phyloP scores from a whole-genome alignment of 148 eudicot species.

The Camellia lanceoleosa region DNA sequence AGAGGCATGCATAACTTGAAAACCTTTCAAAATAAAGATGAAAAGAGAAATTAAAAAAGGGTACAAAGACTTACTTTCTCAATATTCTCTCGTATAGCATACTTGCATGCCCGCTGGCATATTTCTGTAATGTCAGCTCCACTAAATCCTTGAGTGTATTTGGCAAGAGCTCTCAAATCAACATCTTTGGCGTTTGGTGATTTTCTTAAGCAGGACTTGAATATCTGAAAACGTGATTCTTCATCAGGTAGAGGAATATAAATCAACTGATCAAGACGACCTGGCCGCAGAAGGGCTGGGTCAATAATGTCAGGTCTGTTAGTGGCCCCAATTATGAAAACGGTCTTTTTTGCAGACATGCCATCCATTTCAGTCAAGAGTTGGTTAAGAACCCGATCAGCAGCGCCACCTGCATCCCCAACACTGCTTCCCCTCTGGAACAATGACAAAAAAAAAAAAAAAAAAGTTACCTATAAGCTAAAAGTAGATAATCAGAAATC shows the following conservation, averaged over 20 bases:
- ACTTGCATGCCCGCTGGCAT: conserved; percentile 54
- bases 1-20: not conserved
- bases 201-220: conserved; percentile 49
- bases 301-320: conserved; percentile 59
- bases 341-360: conserved; percentile 52
- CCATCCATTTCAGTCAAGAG: conserved; percentile 60
- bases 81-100: conserved; percentile 53
- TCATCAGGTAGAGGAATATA: conserved; percentile 63
- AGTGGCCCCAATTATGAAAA: conserved; percentile 51
- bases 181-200: conserved; percentile 50
- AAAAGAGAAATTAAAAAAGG: not conserved
- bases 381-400: conserved; percentile 51
- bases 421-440: conserved; percentile 46
- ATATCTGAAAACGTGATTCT: conserved; percentile 46
- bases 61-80: conserved; percentile 39
- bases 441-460: not conserved
- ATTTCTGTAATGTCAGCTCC: conserved; percentile 50
- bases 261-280: conserved; percentile 55
- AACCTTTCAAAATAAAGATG: not conserved
- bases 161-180: conserved; percentile 49
- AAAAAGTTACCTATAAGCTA: not conserved
- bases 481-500: not conserved
- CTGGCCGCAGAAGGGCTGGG: conserved; percentile 51
- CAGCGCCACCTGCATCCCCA: conserved; percentile 59
- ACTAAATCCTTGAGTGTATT: conserved; percentile 51